Base-by-base conservation (phyloP, 2,329 filamentous ascomycete genomes). In the Hymenoscyphus linearis region DNA sequence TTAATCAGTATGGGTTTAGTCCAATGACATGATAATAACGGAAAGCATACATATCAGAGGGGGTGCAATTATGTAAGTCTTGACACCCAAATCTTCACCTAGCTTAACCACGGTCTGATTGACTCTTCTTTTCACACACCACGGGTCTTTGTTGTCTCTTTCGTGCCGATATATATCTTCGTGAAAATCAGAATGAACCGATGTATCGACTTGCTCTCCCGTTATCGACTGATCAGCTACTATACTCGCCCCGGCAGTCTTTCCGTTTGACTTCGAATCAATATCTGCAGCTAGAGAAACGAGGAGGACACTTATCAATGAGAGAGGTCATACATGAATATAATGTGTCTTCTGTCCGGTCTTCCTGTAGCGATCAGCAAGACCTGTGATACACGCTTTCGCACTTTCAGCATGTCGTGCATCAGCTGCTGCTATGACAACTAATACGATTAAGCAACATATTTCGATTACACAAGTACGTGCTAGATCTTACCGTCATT, bases 1-100 rank as follows among this genome's bases (percentile, higher is more conserved):
- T 18, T 22, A 10, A 22, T 47, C n/a, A 47, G 40, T n/a, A 16
- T 18, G 14, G 13, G 16, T 16, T 34, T 37, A 18, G 31, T 10
- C 25, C 27, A 34, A 13, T 18, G n/a, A 10, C 25, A 26, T 34
- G 34, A 52, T 10, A 27, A 12, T 13, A 1, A n/a, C n/a, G n/a
- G n/a, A n/a, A 22, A 52, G 25, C 60, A 50, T 62, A 66, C 64
- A 83, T 54, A 83, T 79, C 3, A 75, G 74, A 0, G 78, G 78
- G 0, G 74, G 71, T 74, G 79, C 79, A 52, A 83, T 71, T 54
- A 80, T 73, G 52, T 77, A 71, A 0, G 80, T 79, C 60, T 76
- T 75, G 2, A 84, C 75, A 2, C 74, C 73, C 0, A 72, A 52
- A 18, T 72, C 69, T 16, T 77, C 63, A 1, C 78, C 77, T 0